Base-by-base conservation (phyloP, 1,284 basidiomycete species). In the Sporisorium iseilematis-ciliati region DNA sequence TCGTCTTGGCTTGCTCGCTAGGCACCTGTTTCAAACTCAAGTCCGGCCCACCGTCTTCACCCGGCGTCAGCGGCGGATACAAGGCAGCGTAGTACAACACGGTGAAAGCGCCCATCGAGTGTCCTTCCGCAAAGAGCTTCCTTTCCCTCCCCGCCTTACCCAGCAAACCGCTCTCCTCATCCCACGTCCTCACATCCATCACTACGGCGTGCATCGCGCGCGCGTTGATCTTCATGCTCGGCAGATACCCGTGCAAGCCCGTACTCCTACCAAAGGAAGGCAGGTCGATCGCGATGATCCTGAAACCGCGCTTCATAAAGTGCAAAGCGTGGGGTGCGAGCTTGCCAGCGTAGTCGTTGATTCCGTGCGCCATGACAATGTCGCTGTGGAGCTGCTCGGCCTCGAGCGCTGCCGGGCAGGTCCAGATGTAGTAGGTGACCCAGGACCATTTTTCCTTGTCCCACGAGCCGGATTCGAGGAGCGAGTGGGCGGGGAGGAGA, bases 211-310 rank as follows among this genome's bases (percentile, higher is more conserved):
- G 86, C 23, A 88, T 69, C 0, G 87, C 87, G 1, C 88, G 80
- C 0, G 86, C 84, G 7, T 88, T 82, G 33, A 87, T 75, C 23
- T 85, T 80, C 31, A 87, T 72, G 12, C 85, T 86, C 21, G 87
- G 86, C 11, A 88, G 57, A 61, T 88, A 87, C 1, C 86, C 87
- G 77, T 88, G 87, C 26, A 88, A 66, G 2, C 87, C 88, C 0
- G 78, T 71, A 16, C 68, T 73, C 5, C 81, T 51, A 57, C 87
- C 86, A 57, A 88, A 88, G 12, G 85, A 86, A 2, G 88, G 88
- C 40, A 89, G 77, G 73, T 89, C 88, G 20, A 88, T 86, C 7
- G 87, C 81, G 64, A 89, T 87, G 31, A 88, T 83, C 25, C 88
- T 82, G 76, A 88, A 88, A 0, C 88, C 88, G 5, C 85, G 84